These are phyloP conservation scores for Candida arabinofermentans DNA, from an alignment of 805 yeast genomes.

Conservation along the genomic window DNA sequence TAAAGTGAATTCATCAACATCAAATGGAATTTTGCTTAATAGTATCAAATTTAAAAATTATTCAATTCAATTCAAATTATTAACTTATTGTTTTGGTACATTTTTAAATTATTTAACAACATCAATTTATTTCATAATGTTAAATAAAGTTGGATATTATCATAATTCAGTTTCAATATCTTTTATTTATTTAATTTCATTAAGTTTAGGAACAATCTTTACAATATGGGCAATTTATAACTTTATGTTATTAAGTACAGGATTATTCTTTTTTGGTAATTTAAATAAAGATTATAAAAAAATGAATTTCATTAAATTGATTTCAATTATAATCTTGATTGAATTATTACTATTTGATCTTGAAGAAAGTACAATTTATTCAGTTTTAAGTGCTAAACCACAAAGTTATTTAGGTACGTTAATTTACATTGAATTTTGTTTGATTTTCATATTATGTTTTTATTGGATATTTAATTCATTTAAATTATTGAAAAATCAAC, in stretches of 20 bases:
- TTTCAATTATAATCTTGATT: slow-evolving; percentile 18
- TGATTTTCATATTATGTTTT: slow-evolving; percentile 11
- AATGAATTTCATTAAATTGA: slow-evolving; percentile 14
- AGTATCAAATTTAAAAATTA: slow-evolving; percentile 16
- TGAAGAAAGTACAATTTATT: slow-evolving; percentile 26
- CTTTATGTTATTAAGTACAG: slow-evolving; percentile 27
- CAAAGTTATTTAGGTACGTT: slow-evolving; percentile 16
- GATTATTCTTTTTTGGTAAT: slow-evolving; percentile 21
- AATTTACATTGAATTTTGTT: slow-evolving; percentile 23
- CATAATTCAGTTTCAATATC: slow-evolving; percentile 18
- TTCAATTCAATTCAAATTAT: slow-evolving; percentile 25
- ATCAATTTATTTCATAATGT: slow-evolving; percentile 11
- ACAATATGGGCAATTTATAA: slow-evolving; percentile 32
- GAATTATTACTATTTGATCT: slow-evolving; percentile 28
- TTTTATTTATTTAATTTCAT: slow-evolving; percentile 17
- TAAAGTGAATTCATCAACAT: no score
- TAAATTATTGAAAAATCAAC: slow-evolving; percentile 13
- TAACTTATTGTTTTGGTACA: slow-evolving; percentile 17
- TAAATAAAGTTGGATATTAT: slow-evolving; percentile 28
- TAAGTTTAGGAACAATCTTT: slow-evolving; percentile 22
- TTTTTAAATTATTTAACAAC: slow-evolving; percentile 16
- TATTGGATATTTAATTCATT: slow-evolving; percentile 20
- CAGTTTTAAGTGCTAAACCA: slow-evolving; percentile 23
- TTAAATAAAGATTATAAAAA: slow-evolving; percentile 14
- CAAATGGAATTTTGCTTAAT: slow-evolving; percentile 18